Conservation (phyloP, 2,329 filamentous ascomycete species). For the Cyclaneusma minus region DNA sequence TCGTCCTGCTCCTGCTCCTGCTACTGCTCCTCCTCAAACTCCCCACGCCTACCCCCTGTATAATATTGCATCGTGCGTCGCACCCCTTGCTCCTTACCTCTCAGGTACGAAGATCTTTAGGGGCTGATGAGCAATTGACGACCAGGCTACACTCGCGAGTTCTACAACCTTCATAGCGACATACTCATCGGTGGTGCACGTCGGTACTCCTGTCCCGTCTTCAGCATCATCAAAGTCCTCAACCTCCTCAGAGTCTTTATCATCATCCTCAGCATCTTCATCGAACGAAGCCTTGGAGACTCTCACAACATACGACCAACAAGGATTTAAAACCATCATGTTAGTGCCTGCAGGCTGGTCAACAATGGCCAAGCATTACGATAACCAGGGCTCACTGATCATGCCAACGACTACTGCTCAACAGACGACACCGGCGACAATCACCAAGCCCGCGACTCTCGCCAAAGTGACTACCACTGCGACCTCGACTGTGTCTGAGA, state of each 20-base stretch:
- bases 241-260: constrained; percentile 29
- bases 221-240: constrained; percentile 26
- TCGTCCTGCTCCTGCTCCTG: constrained; percentile 12
- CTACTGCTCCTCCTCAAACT: constrained; percentile 14
- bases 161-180: background rate
- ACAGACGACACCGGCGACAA: no score
- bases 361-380: constrained; percentile 24
- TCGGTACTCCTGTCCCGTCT: constrained; percentile 10
- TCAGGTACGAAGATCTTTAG: constrained; percentile 10
- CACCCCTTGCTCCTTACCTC: constrained; percentile 3
- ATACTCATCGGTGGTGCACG: constrained; percentile 8
- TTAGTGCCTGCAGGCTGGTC: constrained; percentile 21
- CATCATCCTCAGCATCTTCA: constrained; percentile 22
- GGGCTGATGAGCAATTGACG: constrained; percentile 15
- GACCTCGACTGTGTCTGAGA: no score
- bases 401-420: constrained; percentile 13
- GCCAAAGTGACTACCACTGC: constrained; percentile 93
- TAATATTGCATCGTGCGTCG: constrained; percentile 5
- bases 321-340: constrained; percentile 31
- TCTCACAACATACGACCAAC: constrained; percentile 29
- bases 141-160: constrained; percentile 4
- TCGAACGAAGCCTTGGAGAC: constrained; percentile 27
- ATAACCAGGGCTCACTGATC: constrained; percentile 28
- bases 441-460: constrained; percentile 86
- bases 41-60: constrained; percentile 7